Evolutionary conservation across 2,329 filamentous ascomycete species (phyloP).

Genomic region (Pestalotiopsis sp.): DNA sequence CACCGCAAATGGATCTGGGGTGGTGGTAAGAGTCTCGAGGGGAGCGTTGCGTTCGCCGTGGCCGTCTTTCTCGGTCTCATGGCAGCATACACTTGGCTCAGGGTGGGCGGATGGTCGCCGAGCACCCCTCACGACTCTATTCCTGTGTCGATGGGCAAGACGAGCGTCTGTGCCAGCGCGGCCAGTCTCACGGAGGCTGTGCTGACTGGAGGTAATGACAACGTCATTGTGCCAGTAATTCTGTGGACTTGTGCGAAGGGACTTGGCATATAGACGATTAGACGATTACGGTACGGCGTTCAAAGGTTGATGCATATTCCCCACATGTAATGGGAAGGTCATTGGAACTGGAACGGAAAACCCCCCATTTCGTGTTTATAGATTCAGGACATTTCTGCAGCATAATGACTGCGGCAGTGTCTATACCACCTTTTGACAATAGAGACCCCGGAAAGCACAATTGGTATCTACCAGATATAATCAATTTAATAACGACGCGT

Average conservation of each 20-base stretch:
- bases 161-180: constrained; percentile 70
- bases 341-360: background rate
- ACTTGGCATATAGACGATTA: constrained; percentile 52
- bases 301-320: background rate
- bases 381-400: background rate
- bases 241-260: constrained; percentile 91
- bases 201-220: constrained; percentile 95
- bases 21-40: constrained; percentile 93
- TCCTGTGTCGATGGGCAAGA: constrained; percentile 69
- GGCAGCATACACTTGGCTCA: constrained; percentile 72
- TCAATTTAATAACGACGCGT: background rate
- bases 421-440: background rate
- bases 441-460: background rate
- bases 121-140: constrained; percentile 69
- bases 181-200: constrained; percentile 94
- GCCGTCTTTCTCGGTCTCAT: constrained; percentile 79
- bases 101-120: constrained; percentile 74
- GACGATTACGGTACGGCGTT: background rate
- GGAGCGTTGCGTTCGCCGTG: constrained; percentile 75
- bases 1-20: constrained; percentile 94
- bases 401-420: background rate
- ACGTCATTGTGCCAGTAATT: constrained; percentile 92
- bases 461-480: background rate
- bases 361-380: background rate
- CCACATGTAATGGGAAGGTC: background rate